Evolutionary conservation across 306 rosid genomes (phyloP).

Genomic region (Prunus davidiana): DNA sequence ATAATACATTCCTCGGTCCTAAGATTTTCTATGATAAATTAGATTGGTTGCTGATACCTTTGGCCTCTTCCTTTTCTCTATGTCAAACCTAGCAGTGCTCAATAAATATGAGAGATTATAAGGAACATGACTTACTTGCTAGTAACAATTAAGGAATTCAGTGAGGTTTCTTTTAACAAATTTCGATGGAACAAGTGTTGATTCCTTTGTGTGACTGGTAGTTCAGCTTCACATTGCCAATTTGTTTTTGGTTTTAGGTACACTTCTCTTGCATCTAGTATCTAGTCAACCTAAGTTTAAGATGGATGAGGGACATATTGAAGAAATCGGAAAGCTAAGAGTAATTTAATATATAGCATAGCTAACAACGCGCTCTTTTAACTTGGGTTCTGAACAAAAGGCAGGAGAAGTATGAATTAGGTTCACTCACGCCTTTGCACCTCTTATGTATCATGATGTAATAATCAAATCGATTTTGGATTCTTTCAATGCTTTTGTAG

Average conservation of each 20-base stretch:
- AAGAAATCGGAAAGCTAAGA: neutral
- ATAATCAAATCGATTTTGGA: neutral
- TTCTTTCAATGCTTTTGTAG: neutral
- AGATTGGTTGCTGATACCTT: neutral
- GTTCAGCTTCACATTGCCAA: neutral
- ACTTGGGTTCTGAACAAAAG: neutral
- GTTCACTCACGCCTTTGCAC: neutral
- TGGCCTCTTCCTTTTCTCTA: neutral
- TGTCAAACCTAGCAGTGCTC: neutral
- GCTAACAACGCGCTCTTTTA: neutral
- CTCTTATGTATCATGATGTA: neutral
- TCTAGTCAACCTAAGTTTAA: neutral
- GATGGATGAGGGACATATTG: neutral
- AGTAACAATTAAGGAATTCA: neutral
- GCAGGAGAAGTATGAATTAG: neutral
- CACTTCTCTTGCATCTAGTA: neutral
- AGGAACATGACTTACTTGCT: neutral
- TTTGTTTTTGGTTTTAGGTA: neutral
- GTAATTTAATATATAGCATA: neutral
- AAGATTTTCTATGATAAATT: neutral
- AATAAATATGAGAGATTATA: neutral
- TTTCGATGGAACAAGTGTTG: neutral
- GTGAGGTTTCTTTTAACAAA: neutral
- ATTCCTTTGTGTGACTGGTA: neutral
- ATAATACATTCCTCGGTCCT: neutral